Percentiles rank a stretch among this genome's conserved stretches.
phyloP scores from a whole-genome alignment of 1,139 yeast genomes.

The Geotrichum klebahnii region DNA sequence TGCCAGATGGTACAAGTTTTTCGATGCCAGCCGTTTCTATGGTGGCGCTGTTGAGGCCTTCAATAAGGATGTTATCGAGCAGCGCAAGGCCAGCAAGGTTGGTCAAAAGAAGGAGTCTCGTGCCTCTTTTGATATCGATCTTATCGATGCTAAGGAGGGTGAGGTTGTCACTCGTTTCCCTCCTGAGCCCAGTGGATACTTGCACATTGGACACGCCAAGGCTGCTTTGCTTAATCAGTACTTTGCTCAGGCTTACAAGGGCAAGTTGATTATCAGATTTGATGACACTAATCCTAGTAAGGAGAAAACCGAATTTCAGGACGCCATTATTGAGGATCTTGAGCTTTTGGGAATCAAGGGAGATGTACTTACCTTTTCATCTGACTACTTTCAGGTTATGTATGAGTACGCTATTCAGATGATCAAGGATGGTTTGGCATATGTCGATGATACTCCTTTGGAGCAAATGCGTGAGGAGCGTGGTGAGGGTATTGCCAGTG shows the following conservation, averaged over 20 bases:
- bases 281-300: constrained; percentile 97
- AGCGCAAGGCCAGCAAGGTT: constrained; percentile 64
- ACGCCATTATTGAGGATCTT: constrained; percentile 86
- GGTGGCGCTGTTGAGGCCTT: constrained; percentile 67
- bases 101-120: constrained; percentile 49
- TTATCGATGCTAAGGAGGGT: constrained; percentile 86
- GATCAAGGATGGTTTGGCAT: constrained; percentile 93
- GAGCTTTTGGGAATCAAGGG: constrained; percentile 86
- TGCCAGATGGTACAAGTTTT: constrained; percentile 86
- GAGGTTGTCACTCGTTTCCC: constrained; percentile 97
- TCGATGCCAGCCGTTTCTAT: constrained; percentile 63
- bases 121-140: constrained; percentile 89
- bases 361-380: constrained; percentile 78
- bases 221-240: constrained; percentile 94
- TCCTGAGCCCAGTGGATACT: constrained; percentile 87
- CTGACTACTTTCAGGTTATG: constrained; percentile 88
- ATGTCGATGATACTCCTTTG: constrained; percentile 91
- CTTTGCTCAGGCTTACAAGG: constrained; percentile 89
- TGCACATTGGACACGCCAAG: constrained; percentile 96
- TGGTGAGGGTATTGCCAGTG: constrained; percentile 90
- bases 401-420: constrained; percentile 75
- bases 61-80: constrained; percentile 64
- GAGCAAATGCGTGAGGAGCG: constrained; percentile 97
- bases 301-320: constrained; percentile 89
- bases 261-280: constrained; percentile 89